Evolutionary conservation across 306 rosid species (phyloP).

Genomic region (Quercus suber): DNA sequence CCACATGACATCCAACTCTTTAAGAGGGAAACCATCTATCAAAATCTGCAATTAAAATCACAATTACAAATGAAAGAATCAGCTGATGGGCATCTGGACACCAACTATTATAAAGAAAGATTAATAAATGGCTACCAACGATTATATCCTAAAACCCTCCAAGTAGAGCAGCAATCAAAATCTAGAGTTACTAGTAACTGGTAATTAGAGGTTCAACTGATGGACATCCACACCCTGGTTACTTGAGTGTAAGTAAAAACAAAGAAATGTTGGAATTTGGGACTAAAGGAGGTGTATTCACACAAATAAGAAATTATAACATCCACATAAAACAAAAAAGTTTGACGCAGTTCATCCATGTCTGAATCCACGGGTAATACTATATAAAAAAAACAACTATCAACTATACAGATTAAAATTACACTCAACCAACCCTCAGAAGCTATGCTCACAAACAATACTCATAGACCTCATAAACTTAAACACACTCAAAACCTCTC

Average conservation of each 20-base stretch:
- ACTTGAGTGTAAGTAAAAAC: background rate
- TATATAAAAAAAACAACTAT: no score
- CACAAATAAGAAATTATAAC: no score
- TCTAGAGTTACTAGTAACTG: background rate
- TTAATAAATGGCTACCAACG: background rate
- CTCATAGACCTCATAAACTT: no score
- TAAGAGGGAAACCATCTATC: constrained; percentile 68
- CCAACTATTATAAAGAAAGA: background rate
- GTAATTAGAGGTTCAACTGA: background rate
- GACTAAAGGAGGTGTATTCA: no score
- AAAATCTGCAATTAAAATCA: constrained; percentile 58
- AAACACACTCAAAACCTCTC: no score
- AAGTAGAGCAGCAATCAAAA: background rate
- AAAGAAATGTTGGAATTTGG: background rate
- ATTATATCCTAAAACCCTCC: background rate
- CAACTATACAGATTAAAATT: no score
- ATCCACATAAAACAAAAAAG: no score
- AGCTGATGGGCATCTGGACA: background rate
- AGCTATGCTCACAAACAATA: no score
- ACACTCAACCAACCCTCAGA: no score
- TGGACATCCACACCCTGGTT: background rate
- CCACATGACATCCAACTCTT: constrained; percentile 77
- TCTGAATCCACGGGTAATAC: no score
- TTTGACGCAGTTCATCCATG: no score
- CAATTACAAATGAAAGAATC: background rate